Base-by-base conservation (phyloP, 2,329 filamentous ascomycete genomes). In the Trichoderma cornu-damae region DNA sequence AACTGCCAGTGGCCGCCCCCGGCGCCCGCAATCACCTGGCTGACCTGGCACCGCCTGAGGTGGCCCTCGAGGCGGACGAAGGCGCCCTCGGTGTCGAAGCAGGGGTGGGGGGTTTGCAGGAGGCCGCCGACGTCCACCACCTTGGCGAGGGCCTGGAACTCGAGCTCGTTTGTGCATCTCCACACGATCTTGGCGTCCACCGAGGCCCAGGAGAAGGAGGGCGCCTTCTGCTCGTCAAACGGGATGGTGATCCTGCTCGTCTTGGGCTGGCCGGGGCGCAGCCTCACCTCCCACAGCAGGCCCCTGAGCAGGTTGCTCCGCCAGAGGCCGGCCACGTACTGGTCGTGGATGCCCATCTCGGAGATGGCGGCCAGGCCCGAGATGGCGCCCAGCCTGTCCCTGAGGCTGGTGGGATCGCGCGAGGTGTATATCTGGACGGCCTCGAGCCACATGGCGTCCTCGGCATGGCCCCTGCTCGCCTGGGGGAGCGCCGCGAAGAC, bases 281-380 rank as follows among this genome's bases (percentile, higher is more conserved):
- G 16, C 16, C 14, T 58, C 12, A 44, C 49, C 16, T 54, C 34
- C 59, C 54, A 60, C 7, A 58, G 43, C 12, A 60, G 49, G 32
- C 46, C 42, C 14, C 12, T n/a, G 9, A 35, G 22, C 26, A 60
- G n/a, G 32, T 14, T 26, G 2, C 18, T 32, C 11, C 14, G 9
- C 59, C 59, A 60, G 3, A 50, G 48, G 14, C 59, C 59, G 24
- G 59, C 49, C 4, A 58, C 6, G 28, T 58, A 60, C 28, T 22
- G 20, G 34, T 42, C 22, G 11, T 8, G 26, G 7, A 26, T 30
- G 9, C 35, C 37, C 42, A 49, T 38, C 3, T 49, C 22, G 1
- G 38, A 44, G 28, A 35, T n/a, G 18, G 42, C 20, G 12, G 54
- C 58, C 24, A 58, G 18, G 16, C 47, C 34, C 14, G 58, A 38